Conservation (phyloP, 2,329 filamentous ascomycete genomes). For the Fusarium duplospermum region DNA sequence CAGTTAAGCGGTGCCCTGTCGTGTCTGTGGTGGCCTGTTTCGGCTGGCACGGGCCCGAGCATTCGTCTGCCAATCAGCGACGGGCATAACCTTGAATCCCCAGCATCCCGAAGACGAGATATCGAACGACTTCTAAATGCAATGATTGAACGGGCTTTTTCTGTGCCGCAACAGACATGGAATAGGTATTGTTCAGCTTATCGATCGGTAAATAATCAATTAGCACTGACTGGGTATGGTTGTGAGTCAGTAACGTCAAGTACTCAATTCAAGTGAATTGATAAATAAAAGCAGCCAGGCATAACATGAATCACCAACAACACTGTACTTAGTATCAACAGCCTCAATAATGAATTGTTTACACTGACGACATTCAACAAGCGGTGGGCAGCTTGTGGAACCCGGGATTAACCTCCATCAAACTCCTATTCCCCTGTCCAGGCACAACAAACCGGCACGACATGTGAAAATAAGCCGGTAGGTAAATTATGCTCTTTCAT, state of each 20-base stretch:
- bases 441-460: background rate
- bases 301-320: background rate
- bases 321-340: background rate
- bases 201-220: background rate
- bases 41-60: slow-evolving; percentile 23
- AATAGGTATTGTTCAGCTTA: background rate
- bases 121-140: slow-evolving; percentile 29
- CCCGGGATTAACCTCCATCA: background rate
- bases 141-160: background rate
- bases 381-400: slow-evolving; percentile 6
- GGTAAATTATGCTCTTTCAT: background rate
- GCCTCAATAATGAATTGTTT: background rate
- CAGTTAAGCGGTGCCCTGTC: background rate
- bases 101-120: slow-evolving; percentile 25
- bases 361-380: background rate
- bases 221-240: background rate
- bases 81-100: slow-evolving; percentile 4
- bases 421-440: background rate
- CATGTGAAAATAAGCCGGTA: background rate
- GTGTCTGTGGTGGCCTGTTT: slow-evolving; percentile 20
- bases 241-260: background rate
- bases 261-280: background rate
- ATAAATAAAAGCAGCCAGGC: background rate
- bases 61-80: slow-evolving; percentile 24
- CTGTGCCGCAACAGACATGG: background rate